Base-by-base conservation (phyloP, 129 eudicot species). In the Deinandra increscens region DNA sequence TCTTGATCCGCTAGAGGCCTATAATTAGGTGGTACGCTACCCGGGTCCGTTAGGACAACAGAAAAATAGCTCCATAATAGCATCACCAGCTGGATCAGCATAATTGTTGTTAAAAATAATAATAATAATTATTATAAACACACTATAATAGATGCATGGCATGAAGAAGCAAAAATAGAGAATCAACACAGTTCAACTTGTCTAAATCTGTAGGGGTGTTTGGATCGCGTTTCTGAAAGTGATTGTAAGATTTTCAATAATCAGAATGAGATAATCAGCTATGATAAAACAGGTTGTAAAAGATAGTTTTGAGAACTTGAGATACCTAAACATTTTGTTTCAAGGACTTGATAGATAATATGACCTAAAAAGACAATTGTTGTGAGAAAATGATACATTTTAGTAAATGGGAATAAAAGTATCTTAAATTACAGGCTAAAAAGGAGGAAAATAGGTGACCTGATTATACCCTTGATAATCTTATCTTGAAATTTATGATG, bases 11-110 rank as follows among this genome's bases (percentile, higher is more conserved):
- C 58, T 4, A 46, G 42, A 9, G 99, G 99, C 74, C 90, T 77
- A 85, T 95, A 93, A 72, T 89, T 89, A n/a, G 88, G 88, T 17
- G 97, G 99, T 51, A 93, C 99, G 58, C 83, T 37, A 9, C 99
- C 99, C 0, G 99, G 97, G 60, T 89, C 99, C 73, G 95, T 87
- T 68, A 93, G 80, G 14, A 93, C 99, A 65, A 86, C 95, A 37
- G 99, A 83, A 60, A 89, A 93, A 66, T 93, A 93, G 73, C 99
- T 93, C 99, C 99, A 93, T 50, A 93, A 67, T 44, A 93, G 83
- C 99, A 93, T 87, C 75, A 74, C 93, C 73, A 93, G 79, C 99
- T 93, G 90, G 80, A 87, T 44, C 22, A 53, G 11, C 72, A 39
- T 68, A 36, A 45, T 6, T 3, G 14, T 51, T 13, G 50, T 50